Conservation (phyloP, 139 green algal species). For the Chlamydomonas schloesseri region DNA sequence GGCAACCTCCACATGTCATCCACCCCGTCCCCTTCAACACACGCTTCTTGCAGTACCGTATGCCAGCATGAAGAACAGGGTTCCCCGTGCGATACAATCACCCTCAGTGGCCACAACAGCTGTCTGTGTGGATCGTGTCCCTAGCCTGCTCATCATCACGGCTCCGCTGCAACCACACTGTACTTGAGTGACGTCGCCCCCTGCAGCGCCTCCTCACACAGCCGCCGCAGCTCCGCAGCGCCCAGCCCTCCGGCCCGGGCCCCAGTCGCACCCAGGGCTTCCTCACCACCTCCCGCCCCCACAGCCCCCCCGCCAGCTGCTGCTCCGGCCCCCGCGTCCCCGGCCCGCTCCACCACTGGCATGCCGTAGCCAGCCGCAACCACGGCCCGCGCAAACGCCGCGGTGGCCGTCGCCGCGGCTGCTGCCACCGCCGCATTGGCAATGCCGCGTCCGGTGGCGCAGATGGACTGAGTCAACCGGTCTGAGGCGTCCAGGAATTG, state of each 20-base stretch:
- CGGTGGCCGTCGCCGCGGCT: not conserved
- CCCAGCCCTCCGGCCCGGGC: no score
- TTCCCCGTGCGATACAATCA: no score
- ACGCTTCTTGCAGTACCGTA: no score
- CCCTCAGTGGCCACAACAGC: no score
- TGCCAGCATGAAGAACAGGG: no score
- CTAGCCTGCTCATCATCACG: no score
- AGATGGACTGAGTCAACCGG: slow-evolving; percentile 1
- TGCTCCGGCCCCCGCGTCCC: not conserved
- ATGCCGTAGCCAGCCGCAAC: not conserved
- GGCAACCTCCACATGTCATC: no score
- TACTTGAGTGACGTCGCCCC: no score
- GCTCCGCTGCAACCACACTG: no score
- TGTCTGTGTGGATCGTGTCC: no score
- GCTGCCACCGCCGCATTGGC: not conserved
- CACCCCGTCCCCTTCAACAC: no score
- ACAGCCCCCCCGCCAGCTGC: not conserved
- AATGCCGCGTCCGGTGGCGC: slow-evolving; percentile 1
- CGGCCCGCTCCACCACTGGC: not conserved
- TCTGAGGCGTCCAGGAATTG: slow-evolving; percentile 31
- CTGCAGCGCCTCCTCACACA: not conserved
- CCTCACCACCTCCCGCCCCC: not conserved
- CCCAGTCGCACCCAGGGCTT: no score
- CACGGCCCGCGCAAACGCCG: not conserved
- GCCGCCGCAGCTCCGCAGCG: not conserved